Evolutionary conservation across 176 grass and related monocot species (phyloP), one percentile per base, ranked within the genome.

Genomic region (Carex pumila): DNA sequence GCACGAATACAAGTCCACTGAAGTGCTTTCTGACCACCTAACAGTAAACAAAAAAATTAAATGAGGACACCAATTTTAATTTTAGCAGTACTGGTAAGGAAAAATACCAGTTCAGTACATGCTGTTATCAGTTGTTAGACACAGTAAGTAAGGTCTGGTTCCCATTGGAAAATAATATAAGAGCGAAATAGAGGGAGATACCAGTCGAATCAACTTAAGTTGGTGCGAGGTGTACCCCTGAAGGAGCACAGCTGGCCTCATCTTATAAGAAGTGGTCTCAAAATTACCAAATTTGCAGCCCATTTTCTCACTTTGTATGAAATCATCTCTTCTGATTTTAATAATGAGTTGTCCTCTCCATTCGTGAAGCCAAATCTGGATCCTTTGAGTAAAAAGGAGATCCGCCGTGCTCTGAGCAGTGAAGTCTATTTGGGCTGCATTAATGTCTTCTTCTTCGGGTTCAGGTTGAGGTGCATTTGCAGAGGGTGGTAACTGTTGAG

Each of bases 11-110:
- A 85, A 97, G 90, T 53, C 92, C 92, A 21, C 60, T 87, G 83
- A 97, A 94, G 74, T 91, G 83, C 70, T 89, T 97, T 56, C 87
- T 94, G 66, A 97, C 72, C 80, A 97, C 87, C 94, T 97, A 87
- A 61, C 85, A 6, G 43, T 61, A 18, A 31, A 85, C 25, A 25
- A 29, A 73, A 0, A 2, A 0, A 2, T 50, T 12, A 50, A 50
- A 50, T 0, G 2, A 50, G 47, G 8, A 50, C 9, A 50, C 47
- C 47, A 50, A 50, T 50, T 50, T 39, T 39, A 4, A 39, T 39
- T 39, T 39, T 39, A 39, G 37, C 37, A 39, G 37, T 39, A 39
- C 37, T 39, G 37, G 37, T 39, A 39, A 39, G 37, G 3, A 39
- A 39, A 39, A 39, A 39, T 4, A 39, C 47, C 47, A 50, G 8